Evolutionary conservation across 805 yeast genomes (phyloP), one percentile per base, ranked within the genome.

Genomic region (Tetrapisispora taiwanensis): DNA sequence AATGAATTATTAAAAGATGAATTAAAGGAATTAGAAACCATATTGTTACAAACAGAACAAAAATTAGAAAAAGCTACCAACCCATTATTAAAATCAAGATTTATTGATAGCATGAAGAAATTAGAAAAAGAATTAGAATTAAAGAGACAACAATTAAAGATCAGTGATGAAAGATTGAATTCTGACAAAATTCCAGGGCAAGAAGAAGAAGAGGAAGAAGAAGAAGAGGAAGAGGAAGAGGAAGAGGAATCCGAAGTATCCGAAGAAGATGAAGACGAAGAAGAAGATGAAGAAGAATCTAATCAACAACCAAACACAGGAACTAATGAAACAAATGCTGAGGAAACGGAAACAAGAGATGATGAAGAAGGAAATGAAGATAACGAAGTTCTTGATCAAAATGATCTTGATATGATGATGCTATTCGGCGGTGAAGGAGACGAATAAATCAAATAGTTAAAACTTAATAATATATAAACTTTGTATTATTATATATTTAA

Each of bases 71-170:
- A 80, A 51, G 88, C 89, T 15, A 71, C 79, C 3, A 87, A 87
- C 58, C 89, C 90, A 53, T 81, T 90, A 66, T 73, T 92, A 77
- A 79, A 81, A 57, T 84, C 81, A 62, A 81, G 97, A 66, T 84
- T 89, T 60, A 73, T 81, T 54, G 92, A 84, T 51, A 88, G 83
- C 42, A 84, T 86, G 42, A 75, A 73, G 46, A 80, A 89, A 48
- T 72, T 92, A 56, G 80, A 79, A 61, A 79, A 81, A 44, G 95
- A 90, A 54, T 72, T 87, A 47, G 95, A 87, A 44, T 72, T 79
- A 56, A 92, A 90, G 68, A 75, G 74, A 63, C 71, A 80, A 47
- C 87, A 82, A 54, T 68, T 88, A 53, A 68, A 65, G 51, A 59
- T 50, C 14, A 63, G 60, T 41, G 71, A 62, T 43, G 67, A 61